Base-by-base conservation (phyloP, 2,329 filamentous ascomycete genomes). In the Periconia sp. region DNA sequence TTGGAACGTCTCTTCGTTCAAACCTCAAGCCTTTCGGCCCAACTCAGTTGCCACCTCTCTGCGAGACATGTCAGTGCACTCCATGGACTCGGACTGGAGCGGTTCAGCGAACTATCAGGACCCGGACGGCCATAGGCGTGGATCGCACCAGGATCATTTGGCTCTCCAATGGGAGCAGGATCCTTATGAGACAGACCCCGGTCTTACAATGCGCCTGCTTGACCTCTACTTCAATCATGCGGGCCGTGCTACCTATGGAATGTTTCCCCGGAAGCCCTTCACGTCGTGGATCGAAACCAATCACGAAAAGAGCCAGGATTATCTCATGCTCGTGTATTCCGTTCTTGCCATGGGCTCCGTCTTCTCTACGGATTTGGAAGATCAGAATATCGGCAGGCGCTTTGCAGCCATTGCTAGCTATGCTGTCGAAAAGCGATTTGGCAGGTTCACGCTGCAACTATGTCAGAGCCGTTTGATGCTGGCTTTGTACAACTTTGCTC, bases 391-490 rank as follows among this genome's bases (percentile, higher is more conserved):
- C 6, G 77, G 82, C 17, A 76, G 75, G 53, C 70, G 75, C 18
- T 85, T 82, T 61, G 77, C 78, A 10, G 73, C 76, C 37, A 81
- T 87, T 47, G 85, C 85, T 3, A 77, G 82, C 45, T 83, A 83
- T 62, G 85, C 84, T 2, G 76, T 81, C 42, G 76, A 81, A 41
- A 76, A 76, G 49, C 76, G 76, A 31, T 77, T 80, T 54, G 79
- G 82, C 18, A 75, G 67, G 8, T 80, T 84, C 54, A 83, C 77
- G 52, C 71, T 91, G 46, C 85, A 90, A 59, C 74, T 90, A 43
- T 84, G 86, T 13, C 88, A 91, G 66, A 82, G 82, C 45, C 81
- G 85, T 50, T 74, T 91, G n/a, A 77, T 90, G 15, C 78, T 91
- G 40, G 81, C 84, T 18, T 73, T 90, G 7, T 89, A 87, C 71